Evolutionary conservation across 2,329 filamentous ascomycete genomes (phyloP), one percentile per base, ranked within the genome.

Genomic region (Stagonosporopsis rhizophila): DNA sequence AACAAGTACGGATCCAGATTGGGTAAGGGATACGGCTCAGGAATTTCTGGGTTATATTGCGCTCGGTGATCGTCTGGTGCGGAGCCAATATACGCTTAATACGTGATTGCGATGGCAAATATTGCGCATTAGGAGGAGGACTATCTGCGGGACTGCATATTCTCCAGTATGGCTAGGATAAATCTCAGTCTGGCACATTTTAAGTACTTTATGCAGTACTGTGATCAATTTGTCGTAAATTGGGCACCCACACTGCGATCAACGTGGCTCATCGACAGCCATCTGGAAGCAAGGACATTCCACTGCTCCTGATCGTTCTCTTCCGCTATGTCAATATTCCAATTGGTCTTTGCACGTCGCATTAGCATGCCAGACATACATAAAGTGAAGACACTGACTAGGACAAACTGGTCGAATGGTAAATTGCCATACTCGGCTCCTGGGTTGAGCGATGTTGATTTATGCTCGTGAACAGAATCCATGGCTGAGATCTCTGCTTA

Each of bases 1-100:
- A 47, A 25, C 44, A 47, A 37, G 34, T 47, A 20, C 44, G 32
- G 44, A 47, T 38, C 44, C 44, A 47, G 5, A 47, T 7, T 47
- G 44, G 44, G 19, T 38, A 11, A 19, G 4, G 32, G 4, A 38
- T 28, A 15, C 17, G 32, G 15, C 44, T 47, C 20, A 47, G 5
- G 32, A 37, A 28, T 4, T 38, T 3, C 44, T 38, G 44, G 7
- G 15, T 11, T 20, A 12, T 11, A 38, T 38, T 47, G 14, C 44
- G 44, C 23, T 47, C 44, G 22, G 12, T 19, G 32, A 38, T 47
- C 4, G 30, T 47, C 34, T 47, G 44, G 15, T 47, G 15, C 2
- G 44, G 44, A 11, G 32, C 44, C 15, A 47, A 25, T 28, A 47
- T 28, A 28, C 44, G 44, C 6, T 25, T 14, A 6, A 28, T 47